A percentile compares a stretch with the other conserved stretches of the same genome.
Conservation (phyloP, 2,329 filamentous ascomycete species). For the Colletotrichum ledebouriae region DNA sequence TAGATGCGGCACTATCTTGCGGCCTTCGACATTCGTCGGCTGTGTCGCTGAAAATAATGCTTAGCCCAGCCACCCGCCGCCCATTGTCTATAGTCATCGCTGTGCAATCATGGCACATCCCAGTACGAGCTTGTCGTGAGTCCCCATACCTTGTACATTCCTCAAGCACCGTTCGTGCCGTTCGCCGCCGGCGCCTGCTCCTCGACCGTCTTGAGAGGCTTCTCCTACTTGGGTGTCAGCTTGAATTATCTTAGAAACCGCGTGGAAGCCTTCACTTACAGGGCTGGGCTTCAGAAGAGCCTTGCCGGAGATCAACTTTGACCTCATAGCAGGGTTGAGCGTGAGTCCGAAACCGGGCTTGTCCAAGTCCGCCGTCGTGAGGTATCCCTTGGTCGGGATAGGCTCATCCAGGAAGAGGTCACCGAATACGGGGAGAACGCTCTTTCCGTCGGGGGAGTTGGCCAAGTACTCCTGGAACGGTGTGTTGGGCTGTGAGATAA, state of each 20-base stretch:
- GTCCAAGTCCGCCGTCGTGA: slow-evolving; percentile 84
- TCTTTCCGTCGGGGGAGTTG: slow-evolving; percentile 92
- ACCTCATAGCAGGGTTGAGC: slow-evolving; percentile 79
- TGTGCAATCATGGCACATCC: no score
- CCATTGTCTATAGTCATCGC: slow-evolving; percentile 7
- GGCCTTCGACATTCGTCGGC: neutral
- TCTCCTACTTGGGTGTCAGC: slow-evolving; percentile 21
- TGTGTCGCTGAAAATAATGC: slow-evolving; percentile 3
- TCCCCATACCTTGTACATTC: slow-evolving; percentile 48
- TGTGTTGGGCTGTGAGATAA: slow-evolving; percentile 91
- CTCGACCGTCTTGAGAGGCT: slow-evolving; percentile 31
- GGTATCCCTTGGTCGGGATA: slow-evolving; percentile 84
- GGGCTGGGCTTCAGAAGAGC: slow-evolving; percentile 77
- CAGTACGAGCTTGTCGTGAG: slow-evolving; percentile 45
- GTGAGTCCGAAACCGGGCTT: slow-evolving; percentile 93
- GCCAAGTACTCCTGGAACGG: slow-evolving; percentile 97
- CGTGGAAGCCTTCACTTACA: slow-evolving; percentile 14
- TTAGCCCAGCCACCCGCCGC: neutral
- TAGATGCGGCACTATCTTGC: neutral
- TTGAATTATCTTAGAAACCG: neutral
- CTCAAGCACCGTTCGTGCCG: slow-evolving; percentile 46
- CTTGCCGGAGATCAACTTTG: slow-evolving; percentile 81
- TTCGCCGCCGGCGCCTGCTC: slow-evolving; percentile 44
- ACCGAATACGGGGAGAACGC: slow-evolving; percentile 91
- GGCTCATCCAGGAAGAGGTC: slow-evolving; percentile 92